Evolutionary conservation across 768 basidiomycete species (phyloP).

Genomic region (Mycena galericulata): DNA sequence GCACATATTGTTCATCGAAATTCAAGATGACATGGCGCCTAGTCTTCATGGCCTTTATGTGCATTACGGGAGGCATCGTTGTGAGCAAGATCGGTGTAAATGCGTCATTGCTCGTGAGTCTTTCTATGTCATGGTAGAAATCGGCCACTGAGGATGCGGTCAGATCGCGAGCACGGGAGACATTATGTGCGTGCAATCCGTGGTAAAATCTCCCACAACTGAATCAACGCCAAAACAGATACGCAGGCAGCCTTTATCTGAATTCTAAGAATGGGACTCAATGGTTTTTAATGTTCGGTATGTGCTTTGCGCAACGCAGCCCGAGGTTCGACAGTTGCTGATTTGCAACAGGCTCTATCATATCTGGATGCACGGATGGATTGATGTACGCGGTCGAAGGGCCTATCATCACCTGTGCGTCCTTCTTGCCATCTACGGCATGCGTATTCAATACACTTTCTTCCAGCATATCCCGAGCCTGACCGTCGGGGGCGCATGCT

Average conservation of each 20-base stretch:
- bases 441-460: neutral
- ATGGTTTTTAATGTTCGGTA: slow-evolving; percentile 50
- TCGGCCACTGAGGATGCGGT: neutral
- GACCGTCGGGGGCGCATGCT: slow-evolving; percentile 49
- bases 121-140: neutral
- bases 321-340: neutral
- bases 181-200: slow-evolving; percentile 39
- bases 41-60: slow-evolving; percentile 48
- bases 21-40: neutral
- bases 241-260: slow-evolving; percentile 48
- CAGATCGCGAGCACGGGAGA: slow-evolving; percentile 48
- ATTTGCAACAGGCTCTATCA: slow-evolving; percentile 40
- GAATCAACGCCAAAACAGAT: slow-evolving; percentile 32
- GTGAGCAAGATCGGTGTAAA: slow-evolving; percentile 49
- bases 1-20: neutral
- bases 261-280: slow-evolving; percentile 50
- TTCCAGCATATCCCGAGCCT: slow-evolving; percentile 48
- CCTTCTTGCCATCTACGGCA: neutral
- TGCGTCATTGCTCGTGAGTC: slow-evolving; percentile 38
- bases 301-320: neutral
- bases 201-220: neutral
- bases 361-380: slow-evolving; percentile 47
- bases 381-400: slow-evolving; percentile 49
- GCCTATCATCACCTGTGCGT: slow-evolving; percentile 47
- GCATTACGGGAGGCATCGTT: slow-evolving; percentile 46